Base-by-base conservation (phyloP, 495 filamentous ascomycete species). In the Alectoria sarmentosa region DNA sequence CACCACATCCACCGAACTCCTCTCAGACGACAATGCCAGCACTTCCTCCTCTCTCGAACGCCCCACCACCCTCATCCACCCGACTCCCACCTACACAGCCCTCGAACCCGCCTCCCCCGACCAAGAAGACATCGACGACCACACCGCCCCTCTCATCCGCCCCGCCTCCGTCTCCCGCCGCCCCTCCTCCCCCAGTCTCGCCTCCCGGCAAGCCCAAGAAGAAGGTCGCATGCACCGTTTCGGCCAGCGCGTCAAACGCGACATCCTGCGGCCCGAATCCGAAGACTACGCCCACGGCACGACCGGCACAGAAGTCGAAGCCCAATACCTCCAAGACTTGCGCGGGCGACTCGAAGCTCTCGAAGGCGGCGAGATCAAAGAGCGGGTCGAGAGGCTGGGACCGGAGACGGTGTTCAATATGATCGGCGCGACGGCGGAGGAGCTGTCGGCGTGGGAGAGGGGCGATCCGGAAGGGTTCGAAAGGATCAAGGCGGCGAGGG, bases 161-260 rank as follows among this genome's bases (percentile, higher is more conserved):
- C 69, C 75, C 42, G 70, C 70, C 64, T 63, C 67, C 73, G 80
- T 90, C 28, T 87, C 86, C 2, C 86, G 91, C 39, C 83, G 87
- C 63, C 87, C 83, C 74, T 92, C 89, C 1, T 86, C 91, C 62
- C 87, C 94, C 54, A 92, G 88, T 14, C 81, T 95, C 28, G 86
- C 88, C 58, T 88, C 90, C 28, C 88, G 86, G 58, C 89, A 87
- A 30, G 86, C 88, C 15, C 82, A 90, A 54, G 94, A 98, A 76
- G 94, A 98, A 81, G 94, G 89, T 55, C 89, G 87, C 44, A 84
- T 93, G 65, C 89, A 96, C 69, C 88, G 91, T 30, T 84, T 91
- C 15, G 90, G 91, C 21, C 90, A 95, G 71, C 84, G 88, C 66
- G 80, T 96, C 64, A 86, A 90, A 26, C 84, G 86, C 3, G 89